These are phyloP conservation scores for Cryomyces minteri DNA, from an alignment of 495 filamentous ascomycete genomes.

Conservation along the genomic window DNA sequence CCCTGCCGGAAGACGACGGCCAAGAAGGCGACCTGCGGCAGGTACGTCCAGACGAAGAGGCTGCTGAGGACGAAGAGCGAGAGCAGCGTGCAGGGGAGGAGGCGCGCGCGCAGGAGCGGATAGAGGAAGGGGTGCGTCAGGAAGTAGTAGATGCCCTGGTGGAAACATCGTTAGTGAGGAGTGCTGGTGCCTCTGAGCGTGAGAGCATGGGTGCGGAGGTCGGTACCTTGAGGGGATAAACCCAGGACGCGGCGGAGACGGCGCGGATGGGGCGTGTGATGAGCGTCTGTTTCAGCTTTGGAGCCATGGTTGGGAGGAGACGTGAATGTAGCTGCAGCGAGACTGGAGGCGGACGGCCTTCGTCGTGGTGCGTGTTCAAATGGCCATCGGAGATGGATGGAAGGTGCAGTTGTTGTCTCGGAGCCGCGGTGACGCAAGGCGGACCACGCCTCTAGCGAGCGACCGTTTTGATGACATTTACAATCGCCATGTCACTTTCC, in stretches of 20 bases:
- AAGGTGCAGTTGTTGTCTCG: too few relatives aligned
- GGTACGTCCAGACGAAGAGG: slow-evolving; percentile 41
- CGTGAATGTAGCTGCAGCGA: too few relatives aligned
- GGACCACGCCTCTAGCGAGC: too few relatives aligned
- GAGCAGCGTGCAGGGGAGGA: slow-evolving; percentile 38
- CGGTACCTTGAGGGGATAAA: slow-evolving; percentile 35
- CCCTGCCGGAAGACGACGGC: slow-evolving; percentile 36
- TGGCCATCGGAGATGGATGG: too few relatives aligned
- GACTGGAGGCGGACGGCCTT: too few relatives aligned
- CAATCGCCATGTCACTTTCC: too few relatives aligned
- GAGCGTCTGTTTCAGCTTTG: not conserved
- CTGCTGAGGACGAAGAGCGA: slow-evolving; percentile 39
- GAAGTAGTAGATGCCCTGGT: slow-evolving; percentile 42
- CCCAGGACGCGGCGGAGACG: slow-evolving; percentile 23
- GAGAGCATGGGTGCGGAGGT: not conserved
- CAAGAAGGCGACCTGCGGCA: slow-evolving; percentile 43
- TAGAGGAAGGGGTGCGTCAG: slow-evolving; percentile 40
- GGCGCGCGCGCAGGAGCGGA: slow-evolving; percentile 38
- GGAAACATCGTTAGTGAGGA: not conserved
- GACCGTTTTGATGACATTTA: too few relatives aligned
- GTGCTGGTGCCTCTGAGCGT: not conserved
- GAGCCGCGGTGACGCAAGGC: too few relatives aligned
- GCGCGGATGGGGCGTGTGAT: not conserved
- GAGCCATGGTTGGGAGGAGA: too few relatives aligned
- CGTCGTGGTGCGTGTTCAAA: too few relatives aligned